These are phyloP conservation scores for Yamadazyma atmosphaerica DNA, from an alignment of 1,139 yeast species.

Conservation along the genomic window DNA sequence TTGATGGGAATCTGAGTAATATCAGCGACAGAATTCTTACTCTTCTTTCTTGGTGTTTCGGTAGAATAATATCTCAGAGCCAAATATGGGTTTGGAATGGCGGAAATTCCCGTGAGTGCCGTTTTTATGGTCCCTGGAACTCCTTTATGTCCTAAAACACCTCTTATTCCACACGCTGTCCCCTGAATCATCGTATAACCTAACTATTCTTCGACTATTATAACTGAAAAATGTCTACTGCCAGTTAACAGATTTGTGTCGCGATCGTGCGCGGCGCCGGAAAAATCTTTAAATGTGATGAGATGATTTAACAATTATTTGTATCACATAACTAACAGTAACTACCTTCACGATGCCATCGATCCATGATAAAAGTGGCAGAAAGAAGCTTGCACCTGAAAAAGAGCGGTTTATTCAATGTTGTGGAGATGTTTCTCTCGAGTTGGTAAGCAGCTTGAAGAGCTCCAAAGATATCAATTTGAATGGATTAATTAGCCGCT, in stretches of 20 bases:
- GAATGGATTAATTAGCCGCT: slow-evolving; percentile 83
- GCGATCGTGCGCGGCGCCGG: background rate
- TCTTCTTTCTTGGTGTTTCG: slow-evolving; percentile 12
- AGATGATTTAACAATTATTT: background rate
- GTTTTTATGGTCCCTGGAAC: no score
- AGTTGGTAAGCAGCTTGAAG: slow-evolving; percentile 76
- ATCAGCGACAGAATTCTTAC: slow-evolving; percentile 25
- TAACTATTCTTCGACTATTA: no score
- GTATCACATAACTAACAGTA: no score
- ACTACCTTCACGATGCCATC: no score
- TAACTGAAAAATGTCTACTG: no score
- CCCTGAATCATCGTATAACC: no score
- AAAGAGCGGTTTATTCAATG: slow-evolving; percentile 91
- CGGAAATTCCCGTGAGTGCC: no score
- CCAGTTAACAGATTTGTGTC: no score
- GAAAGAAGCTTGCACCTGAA: slow-evolving; percentile 74
- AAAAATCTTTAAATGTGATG: background rate
- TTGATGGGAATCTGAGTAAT: slow-evolving; percentile 42
- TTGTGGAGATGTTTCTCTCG: slow-evolving; percentile 90
- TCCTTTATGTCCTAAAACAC: no score
- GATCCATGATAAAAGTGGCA: slow-evolving; percentile 31
- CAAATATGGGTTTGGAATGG: no score
- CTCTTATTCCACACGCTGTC: no score
- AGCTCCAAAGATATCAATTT: slow-evolving; percentile 80
- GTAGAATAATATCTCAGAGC: background rate